Percentiles rank a stretch among this genome's conserved stretches.
These are phyloP conservation scores for Suillus subaureus DNA, from an alignment of 768 basidiomycete genomes.

Conservation along the genomic window DNA sequence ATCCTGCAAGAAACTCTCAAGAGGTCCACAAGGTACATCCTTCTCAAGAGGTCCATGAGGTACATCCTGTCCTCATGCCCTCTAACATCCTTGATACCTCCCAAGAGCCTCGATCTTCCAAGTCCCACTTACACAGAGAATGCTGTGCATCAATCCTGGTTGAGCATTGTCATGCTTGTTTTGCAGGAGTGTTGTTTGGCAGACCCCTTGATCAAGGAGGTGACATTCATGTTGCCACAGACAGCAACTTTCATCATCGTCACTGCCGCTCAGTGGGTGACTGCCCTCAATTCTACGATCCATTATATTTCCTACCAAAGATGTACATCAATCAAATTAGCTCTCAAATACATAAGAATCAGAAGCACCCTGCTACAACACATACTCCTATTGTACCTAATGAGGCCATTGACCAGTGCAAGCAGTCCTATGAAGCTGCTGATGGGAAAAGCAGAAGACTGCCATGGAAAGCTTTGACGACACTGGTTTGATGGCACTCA, in stretches of 20 bases:
- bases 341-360: background rate
- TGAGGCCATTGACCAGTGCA: background rate
- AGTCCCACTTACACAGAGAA: no score
- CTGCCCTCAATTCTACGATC: background rate
- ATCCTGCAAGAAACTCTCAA: no score
- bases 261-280: background rate
- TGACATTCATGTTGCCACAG: background rate
- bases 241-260: background rate
- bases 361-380: background rate
- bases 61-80: no score
- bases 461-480: conserved; percentile 32
- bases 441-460: conserved; percentile 33
- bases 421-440: conserved; percentile 14
- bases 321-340: background rate
- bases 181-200: background rate
- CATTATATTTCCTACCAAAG: background rate
- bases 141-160: background rate
- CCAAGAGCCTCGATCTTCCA: no score
- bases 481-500: conserved; percentile 39
- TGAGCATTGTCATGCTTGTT: background rate
- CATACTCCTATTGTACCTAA: background rate
- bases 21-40: no score
- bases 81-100: no score
- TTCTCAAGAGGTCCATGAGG: no score
- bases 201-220: background rate